Percentiles rank a stretch among this genome's conserved stretches.
Conservation (phyloP, 306 rosid species). For the Dryas octopetala region DNA sequence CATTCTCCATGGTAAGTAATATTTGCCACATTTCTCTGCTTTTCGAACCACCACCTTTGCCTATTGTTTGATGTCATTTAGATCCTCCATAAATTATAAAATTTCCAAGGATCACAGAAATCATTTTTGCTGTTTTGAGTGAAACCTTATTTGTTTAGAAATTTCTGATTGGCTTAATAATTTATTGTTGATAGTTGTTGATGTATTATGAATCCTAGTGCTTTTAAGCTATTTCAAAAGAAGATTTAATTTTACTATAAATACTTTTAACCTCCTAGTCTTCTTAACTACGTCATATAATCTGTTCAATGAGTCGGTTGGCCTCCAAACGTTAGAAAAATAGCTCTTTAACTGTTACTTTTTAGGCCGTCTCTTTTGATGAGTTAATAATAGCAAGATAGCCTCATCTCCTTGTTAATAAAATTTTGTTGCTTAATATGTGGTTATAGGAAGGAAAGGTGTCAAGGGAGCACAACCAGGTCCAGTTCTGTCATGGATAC, state of each 20-base stretch:
- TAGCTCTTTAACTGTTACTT: not conserved
- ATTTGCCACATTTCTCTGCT: not conserved
- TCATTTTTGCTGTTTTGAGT: not conserved
- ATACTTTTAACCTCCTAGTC: not conserved
- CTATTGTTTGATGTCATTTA: not conserved
- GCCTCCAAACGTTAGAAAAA: not conserved
- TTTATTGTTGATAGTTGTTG: not conserved
- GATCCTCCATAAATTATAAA: not conserved
- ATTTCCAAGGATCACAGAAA: not conserved
- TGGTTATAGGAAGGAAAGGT: conserved; percentile 62
- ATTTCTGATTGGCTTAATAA: not conserved
- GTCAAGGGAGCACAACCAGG: conserved; percentile 77
- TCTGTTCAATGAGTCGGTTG: not conserved
- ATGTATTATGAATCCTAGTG: not conserved
- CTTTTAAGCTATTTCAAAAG: not conserved
- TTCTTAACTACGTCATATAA: not conserved
- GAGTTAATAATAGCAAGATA: not conserved
- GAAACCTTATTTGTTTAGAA: not conserved
- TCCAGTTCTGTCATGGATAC: conserved; percentile 64
- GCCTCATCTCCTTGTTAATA: not conserved
- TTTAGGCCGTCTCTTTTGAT: not conserved
- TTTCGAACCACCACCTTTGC: not conserved
- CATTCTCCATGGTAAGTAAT: conserved; percentile 62
- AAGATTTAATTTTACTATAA: not conserved
- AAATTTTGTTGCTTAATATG: conserved; percentile 17